Evolutionary conservation across 2,329 filamentous ascomycete genomes (phyloP).

Genomic region (Fusarium vanettenii): DNA sequence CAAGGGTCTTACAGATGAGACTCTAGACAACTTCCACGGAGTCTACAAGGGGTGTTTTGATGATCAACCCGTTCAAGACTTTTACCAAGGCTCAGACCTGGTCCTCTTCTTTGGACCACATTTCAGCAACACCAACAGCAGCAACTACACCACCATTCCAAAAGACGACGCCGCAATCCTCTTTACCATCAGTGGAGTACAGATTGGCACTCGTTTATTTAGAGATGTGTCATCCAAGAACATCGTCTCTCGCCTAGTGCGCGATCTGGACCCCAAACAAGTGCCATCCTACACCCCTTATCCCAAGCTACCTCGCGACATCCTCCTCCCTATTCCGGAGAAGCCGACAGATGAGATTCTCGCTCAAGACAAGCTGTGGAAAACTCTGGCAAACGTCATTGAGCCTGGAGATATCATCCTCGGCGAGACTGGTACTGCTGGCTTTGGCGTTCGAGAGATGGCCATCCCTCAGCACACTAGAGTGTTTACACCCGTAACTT

Average conservation of each 20-base stretch:
- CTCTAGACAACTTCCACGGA: not conserved
- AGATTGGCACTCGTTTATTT: not conserved
- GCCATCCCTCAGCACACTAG: conserved; percentile 60
- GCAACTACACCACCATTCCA: conserved; percentile 51
- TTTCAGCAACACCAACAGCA: conserved; percentile 59
- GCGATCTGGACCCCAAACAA: not conserved
- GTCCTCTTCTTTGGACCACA: conserved; percentile 60
- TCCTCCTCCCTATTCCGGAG: not conserved
- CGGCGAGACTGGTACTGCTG: conserved; percentile 68
- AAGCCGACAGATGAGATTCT: not conserved
- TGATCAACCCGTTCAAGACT: conserved; percentile 44
- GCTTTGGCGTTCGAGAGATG: conserved; percentile 64
- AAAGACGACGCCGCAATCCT: conserved; percentile 53
- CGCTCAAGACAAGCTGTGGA: not conserved
- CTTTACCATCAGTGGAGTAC: not conserved
- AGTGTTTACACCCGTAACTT: conserved; percentile 57
- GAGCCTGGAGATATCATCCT: conserved; percentile 65
- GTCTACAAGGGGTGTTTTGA: not conserved
- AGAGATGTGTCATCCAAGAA: not conserved
- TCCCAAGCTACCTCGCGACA: not conserved
- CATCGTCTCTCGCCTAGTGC: not conserved
- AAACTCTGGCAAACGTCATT: conserved; percentile 56
- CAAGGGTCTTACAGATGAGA: not conserved
- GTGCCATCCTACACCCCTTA: not conserved
- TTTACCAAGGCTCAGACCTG: conserved; percentile 56